Percentiles rank a stretch among this genome's conserved stretches.
Conservation (phyloP, 2,329 filamentous ascomycete genomes). For the Colletotrichum melonis region DNA sequence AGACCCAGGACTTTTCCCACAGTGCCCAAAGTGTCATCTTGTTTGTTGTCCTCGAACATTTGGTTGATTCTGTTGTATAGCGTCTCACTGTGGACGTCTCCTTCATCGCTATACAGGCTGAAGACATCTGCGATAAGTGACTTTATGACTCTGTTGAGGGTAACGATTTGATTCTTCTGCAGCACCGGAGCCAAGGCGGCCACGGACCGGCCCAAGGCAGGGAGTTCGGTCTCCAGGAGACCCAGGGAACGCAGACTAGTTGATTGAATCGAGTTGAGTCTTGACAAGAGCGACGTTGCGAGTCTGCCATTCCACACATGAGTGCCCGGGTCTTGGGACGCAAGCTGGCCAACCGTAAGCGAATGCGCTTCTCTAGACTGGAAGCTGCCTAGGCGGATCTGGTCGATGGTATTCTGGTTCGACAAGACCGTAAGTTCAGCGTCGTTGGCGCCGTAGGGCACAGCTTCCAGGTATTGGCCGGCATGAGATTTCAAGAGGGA, state of each 20-base stretch:
- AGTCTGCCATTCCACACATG: constrained; percentile 54
- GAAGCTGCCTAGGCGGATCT: constrained; percentile 50
- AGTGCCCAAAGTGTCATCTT: neutral
- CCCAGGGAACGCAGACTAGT: constrained; percentile 71
- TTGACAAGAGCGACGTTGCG: constrained; percentile 62
- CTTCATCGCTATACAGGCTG: constrained; percentile 48
- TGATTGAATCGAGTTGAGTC: constrained; percentile 61
- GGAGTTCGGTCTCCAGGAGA: constrained; percentile 73
- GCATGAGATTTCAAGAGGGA: constrained; percentile 52
- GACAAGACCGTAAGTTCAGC: constrained; percentile 63
- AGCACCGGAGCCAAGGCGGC: constrained; percentile 61
- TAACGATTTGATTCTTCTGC: constrained; percentile 58
- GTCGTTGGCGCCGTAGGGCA: constrained; percentile 31
- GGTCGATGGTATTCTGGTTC: constrained; percentile 53
- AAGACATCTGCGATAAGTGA: constrained; percentile 57
- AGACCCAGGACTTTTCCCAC: neutral
- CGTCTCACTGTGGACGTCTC: neutral
- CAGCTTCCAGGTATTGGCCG: neutral
- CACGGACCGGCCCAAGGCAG: constrained; percentile 68
- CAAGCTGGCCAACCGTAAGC: constrained; percentile 28
- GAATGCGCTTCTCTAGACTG: constrained; percentile 18
- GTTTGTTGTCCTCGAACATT: neutral
- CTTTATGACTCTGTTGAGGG: constrained; percentile 61
- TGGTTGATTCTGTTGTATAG: constrained; percentile 9
- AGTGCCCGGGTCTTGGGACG: constrained; percentile 19